Evolutionary conservation across 495 filamentous ascomycete species (phyloP).

Genomic region (Penicillium malachiteum): DNA sequence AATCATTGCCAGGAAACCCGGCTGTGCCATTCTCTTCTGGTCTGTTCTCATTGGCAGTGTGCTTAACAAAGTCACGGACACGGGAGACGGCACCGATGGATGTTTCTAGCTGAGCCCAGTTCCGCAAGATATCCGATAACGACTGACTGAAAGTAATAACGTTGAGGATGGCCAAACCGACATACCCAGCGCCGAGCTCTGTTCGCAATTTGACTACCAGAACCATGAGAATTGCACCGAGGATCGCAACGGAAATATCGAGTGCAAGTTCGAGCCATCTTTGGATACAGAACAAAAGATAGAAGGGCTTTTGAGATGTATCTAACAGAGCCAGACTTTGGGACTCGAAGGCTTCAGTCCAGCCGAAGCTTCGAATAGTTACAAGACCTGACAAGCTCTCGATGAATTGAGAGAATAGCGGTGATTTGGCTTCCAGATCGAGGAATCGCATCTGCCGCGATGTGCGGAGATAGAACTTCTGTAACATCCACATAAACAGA

Average conservation of each 20-base stretch:
- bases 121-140: neutral
- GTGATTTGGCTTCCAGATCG: constrained; percentile 55
- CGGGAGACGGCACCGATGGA: constrained; percentile 22
- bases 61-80: constrained; percentile 12
- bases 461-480: constrained; percentile 57
- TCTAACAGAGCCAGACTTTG: constrained; percentile 32
- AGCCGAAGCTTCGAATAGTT: constrained; percentile 53
- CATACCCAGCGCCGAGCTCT: constrained; percentile 36
- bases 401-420: constrained; percentile 50
- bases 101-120: constrained; percentile 22
- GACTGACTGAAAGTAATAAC: constrained; percentile 16
- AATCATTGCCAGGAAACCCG: neutral
- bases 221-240: constrained; percentile 3
- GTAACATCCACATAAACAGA: constrained; percentile 17
- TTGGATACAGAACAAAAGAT: constrained; percentile 47
- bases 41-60: constrained; percentile 8
- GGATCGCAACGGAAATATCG: constrained; percentile 37
- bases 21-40: neutral
- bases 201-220: constrained; percentile 9
- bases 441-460: constrained; percentile 60
- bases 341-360: constrained; percentile 21
- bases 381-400: constrained; percentile 43
- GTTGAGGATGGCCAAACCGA: constrained; percentile 19
- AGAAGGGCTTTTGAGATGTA: constrained; percentile 40
- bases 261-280: constrained; percentile 41